These are phyloP conservation scores for Heritiera littoralis DNA, from an alignment of 345 rosid genomes.

Conservation along the genomic window DNA sequence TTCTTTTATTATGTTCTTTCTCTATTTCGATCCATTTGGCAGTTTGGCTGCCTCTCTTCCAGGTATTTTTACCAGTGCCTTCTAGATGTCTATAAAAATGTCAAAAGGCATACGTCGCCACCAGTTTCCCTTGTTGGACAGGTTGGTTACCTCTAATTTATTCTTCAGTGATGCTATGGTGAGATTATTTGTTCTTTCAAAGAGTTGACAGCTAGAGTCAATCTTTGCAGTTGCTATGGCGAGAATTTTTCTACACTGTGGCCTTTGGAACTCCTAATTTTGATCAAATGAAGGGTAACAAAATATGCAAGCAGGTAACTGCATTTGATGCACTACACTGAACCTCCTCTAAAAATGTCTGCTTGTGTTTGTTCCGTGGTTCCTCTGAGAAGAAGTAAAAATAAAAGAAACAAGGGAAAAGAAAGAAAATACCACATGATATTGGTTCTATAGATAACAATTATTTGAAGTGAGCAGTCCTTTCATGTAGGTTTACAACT, in stretches of 20 bases:
- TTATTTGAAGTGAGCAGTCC: not conserved
- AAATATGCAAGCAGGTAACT: conserved; percentile 86
- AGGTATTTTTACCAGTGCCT: conserved; percentile 91
- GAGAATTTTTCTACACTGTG: conserved; percentile 89
- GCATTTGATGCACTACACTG: not conserved
- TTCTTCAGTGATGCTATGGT: conserved; percentile 6
- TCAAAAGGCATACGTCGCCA: conserved; percentile 73
- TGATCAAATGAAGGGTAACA: conserved; percentile 80
- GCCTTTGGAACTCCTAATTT: conserved; percentile 88
- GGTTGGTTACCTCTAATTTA: conserved; percentile 47
- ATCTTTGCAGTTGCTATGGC: conserved; percentile 69
- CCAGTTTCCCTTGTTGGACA: conserved; percentile 96
- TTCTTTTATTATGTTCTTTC: not conserved
- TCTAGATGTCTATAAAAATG: conserved; percentile 54
- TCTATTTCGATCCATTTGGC: conserved; percentile 36
- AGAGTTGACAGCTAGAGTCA: conserved; percentile 25
- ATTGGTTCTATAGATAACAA: not conserved
- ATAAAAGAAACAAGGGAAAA: not conserved
- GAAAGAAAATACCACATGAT: not conserved
- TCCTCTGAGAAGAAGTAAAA: not conserved
- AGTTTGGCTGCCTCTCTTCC: conserved; percentile 98
- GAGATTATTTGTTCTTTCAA: conserved; percentile 2
- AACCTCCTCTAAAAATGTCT: not conserved
- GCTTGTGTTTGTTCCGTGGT: not conserved
- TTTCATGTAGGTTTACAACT: not conserved